These are phyloP conservation scores for Penicillium waksmanii DNA, from an alignment of 495 filamentous ascomycete genomes.

Conservation along the genomic window DNA sequence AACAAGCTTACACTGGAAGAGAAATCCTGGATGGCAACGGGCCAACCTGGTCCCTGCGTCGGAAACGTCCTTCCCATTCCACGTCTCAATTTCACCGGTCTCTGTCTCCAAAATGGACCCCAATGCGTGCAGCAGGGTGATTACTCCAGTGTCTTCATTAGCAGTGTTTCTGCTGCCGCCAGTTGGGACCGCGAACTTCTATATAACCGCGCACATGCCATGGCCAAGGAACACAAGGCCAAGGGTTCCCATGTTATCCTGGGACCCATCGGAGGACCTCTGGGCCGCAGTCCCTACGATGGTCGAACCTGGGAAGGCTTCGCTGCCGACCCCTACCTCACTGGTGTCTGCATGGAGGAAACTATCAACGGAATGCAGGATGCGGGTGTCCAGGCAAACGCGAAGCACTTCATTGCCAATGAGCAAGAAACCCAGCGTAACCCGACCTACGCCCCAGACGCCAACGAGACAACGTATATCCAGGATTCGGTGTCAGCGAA, in stretches of 20 bases:
- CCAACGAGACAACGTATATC: slow-evolving; percentile 73
- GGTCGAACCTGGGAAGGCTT: slow-evolving; percentile 79
- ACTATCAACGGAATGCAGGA: slow-evolving; percentile 60
- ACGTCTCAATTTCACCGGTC: slow-evolving; percentile 46
- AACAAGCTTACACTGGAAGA: slow-evolving; percentile 73
- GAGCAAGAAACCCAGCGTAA: slow-evolving; percentile 54
- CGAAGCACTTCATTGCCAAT: slow-evolving; percentile 64
- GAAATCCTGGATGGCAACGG: slow-evolving; percentile 84
- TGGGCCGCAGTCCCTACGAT: slow-evolving; percentile 53
- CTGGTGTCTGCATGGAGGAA: slow-evolving; percentile 56
- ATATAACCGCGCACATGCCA: slow-evolving; percentile 66
- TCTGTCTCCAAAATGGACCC: slow-evolving; percentile 61
- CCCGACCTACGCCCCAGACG: slow-evolving; percentile 48
- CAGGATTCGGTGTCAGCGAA: slow-evolving; percentile 64
- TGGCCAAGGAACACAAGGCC: slow-evolving; percentile 55
- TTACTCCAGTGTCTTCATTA: slow-evolving; percentile 57
- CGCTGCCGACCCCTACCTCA: slow-evolving; percentile 66
- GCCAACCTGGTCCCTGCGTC: slow-evolving; percentile 73
- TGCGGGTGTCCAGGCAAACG: slow-evolving; percentile 59
- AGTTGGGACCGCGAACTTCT: slow-evolving; percentile 70
- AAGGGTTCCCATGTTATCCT: slow-evolving; percentile 59
- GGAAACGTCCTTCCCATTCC: slow-evolving; percentile 65
- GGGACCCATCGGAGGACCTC: slow-evolving; percentile 55
- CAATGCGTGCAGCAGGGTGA: slow-evolving; percentile 51
- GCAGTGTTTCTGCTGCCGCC: slow-evolving; percentile 63